Evolutionary conservation across 257 asterid genomes (phyloP), one percentile per base, ranked within the genome.

Genomic region (Gentiana macrophylla): DNA sequence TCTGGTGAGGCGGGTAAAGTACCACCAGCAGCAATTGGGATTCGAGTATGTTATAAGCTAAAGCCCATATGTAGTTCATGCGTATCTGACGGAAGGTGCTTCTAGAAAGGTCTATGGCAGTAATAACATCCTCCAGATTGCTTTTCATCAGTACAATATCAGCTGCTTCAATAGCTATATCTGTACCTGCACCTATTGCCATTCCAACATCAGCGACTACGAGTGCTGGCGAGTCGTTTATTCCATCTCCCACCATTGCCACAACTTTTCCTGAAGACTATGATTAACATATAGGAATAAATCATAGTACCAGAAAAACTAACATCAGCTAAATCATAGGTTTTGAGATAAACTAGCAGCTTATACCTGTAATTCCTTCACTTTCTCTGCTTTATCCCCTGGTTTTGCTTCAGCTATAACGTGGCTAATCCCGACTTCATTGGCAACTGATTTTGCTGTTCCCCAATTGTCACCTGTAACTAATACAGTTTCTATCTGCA

Each of bases 231-330:
- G 95, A 81, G 78, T 86, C 95, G 34, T 86, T 86, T 12, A 84
- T 79, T 47, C 94, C 95, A 12, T 86, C 94, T 9, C 95, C 95
- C 51, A 86, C 95, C 95, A 86, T 84, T 6, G 86, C 95, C 68
- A 86, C 95, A 2, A 75, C 64, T 37, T 72, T 54, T 10, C 86
- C 89, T 50, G 71, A 68, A 67, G 80, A 89, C 94, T 87, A 73
- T 44, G 10, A 8, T 50, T 33, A 33, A 3, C 32, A 7, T 24
- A 3, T 50, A 49, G 44, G 53, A 53, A 8, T 12, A 12, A 32
- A n/a, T 12, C 38, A 35, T 2, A 32, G 12, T 7, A 34, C 37
- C n/a, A 11, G 1, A n/a, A 32, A 45, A 53, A 1, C 32, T 38
- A 38, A n/a, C 49, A 44, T 62, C 34, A 4, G 9, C 46, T 34